Base-by-base conservation (phyloP, 192 early-diverging fungal genomes). In the Rhizoclosmatium sp. region DNA sequence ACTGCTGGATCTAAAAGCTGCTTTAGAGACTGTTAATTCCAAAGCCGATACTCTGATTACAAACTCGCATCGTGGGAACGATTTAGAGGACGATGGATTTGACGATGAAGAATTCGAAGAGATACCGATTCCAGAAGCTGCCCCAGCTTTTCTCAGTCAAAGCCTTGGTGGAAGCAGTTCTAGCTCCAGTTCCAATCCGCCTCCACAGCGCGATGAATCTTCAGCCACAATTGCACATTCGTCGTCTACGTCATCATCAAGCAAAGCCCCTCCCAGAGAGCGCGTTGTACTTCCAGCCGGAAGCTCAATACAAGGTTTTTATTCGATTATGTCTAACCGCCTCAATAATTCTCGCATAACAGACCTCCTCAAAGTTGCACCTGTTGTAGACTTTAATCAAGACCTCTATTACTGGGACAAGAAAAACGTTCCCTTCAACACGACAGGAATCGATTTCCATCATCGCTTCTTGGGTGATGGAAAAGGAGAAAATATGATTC, bases 381-480 rank as follows among this genome's bases (percentile, higher is more conserved):
- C 76, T 4, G 66, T 78, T 14, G 76, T 78, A 4, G n/a, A n/a
- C 40, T 78, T 45, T 46, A 40, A 69, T 21, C 3, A 70, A 31
- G 76, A 78, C 47, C 59, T 78, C 9, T 78, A 78, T 58, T 78
- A 70, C 66, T 78, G 76, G 66, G 69, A 78, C 76, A 70, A 70
- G 42, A 78, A 78, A 69, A 19, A 39, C 39, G n/a, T 71, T 19
- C 76, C 65, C 4, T 61, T 78, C 56, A 78, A 78, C 39, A 47
- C 72, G 7, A 62, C 72, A 4, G 72, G 72, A 40, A 60, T 75
- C 7, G 45, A 75, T 23, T 75, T 75, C 47, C 72, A 75, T 44
- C 72, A 75, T 48, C 72, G 72, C 19, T 75, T 75, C 47, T 44
- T 75, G 40, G 72, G 72, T 19, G 72, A 75, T 59, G 72, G 72